A percentile compares a stretch with the other conserved stretches of the same genome.
phyloP scores from a whole-genome alignment of 257 asterid species.

The Nicotiana sylvestris region DNA sequence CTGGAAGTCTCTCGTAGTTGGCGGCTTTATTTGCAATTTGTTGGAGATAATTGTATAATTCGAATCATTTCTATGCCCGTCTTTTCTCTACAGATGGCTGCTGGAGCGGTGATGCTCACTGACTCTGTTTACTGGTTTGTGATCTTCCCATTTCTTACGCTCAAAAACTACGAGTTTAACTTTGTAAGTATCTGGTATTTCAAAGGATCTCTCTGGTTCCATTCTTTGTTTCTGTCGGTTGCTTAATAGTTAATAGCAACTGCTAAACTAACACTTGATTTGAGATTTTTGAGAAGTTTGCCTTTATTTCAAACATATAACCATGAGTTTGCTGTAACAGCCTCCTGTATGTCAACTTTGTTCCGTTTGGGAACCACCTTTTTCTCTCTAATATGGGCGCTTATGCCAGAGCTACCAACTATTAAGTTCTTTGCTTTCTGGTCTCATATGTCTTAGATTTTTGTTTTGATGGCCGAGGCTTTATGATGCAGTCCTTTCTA shows the following conservation, averaged over 20 bases:
- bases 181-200: constrained; percentile 58
- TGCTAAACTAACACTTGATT: neutral
- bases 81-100: constrained; percentile 60
- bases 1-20: neutral
- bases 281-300: constrained; percentile 1
- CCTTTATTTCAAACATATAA: neutral
- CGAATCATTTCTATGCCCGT: neutral
- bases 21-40: neutral
- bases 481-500: neutral
- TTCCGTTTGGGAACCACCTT: neutral
- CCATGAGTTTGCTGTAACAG: neutral
- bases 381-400: neutral
- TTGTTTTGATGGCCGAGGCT: neutral
- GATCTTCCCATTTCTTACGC: constrained; percentile 71
- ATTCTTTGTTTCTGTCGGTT: neutral
- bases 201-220: constrained; percentile 13
- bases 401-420: neutral
- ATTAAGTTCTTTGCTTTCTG: neutral
- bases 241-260: neutral
- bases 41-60: neutral
- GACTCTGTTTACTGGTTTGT: constrained; percentile 74
- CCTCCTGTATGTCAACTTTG: neutral
- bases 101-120: constrained; percentile 87
- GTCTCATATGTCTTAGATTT: neutral
- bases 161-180: constrained; percentile 65